These are phyloP conservation scores for Plasmodium yoelii DNA, from an alignment of 169 alveolate species.

Conservation along the genomic window DNA sequence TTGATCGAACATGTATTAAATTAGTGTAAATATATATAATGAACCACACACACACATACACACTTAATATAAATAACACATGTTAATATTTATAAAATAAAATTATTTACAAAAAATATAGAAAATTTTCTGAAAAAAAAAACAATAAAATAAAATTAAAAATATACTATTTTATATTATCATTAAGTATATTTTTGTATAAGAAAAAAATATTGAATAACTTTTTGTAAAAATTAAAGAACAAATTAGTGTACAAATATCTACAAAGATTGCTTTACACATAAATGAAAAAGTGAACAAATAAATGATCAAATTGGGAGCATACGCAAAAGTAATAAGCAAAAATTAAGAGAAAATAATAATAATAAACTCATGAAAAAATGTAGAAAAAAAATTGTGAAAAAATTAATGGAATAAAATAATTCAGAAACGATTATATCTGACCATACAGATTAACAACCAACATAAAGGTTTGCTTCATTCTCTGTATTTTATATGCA, in stretches of 20 bases:
- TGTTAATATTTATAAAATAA: too few species aligned
- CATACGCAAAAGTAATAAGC: neutral
- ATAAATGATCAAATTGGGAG: neutral
- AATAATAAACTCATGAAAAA: neutral
- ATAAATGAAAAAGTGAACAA: neutral
- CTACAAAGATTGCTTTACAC: neutral
- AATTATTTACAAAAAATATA: too few species aligned
- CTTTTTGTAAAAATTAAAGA: neutral
- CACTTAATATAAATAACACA: neutral
- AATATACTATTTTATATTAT: neutral
- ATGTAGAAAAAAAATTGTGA: constrained; percentile 2
- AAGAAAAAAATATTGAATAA: neutral
- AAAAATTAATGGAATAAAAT: constrained; percentile 5
- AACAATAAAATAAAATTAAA: neutral
- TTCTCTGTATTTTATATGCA: constrained; percentile 6
- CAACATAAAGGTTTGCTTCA: constrained; percentile 9
- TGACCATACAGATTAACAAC: constrained; percentile 8
- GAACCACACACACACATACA: constrained; percentile 2
- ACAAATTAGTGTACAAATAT: neutral
- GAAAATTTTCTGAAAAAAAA: too few species aligned
- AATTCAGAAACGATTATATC: constrained; percentile 4
- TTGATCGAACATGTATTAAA: neutral
- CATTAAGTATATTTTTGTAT: neutral
- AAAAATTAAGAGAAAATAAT: neutral
- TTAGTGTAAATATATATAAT: neutral